Conservation (phyloP, 441 rosid genomes). For the Erodium texanum region DNA sequence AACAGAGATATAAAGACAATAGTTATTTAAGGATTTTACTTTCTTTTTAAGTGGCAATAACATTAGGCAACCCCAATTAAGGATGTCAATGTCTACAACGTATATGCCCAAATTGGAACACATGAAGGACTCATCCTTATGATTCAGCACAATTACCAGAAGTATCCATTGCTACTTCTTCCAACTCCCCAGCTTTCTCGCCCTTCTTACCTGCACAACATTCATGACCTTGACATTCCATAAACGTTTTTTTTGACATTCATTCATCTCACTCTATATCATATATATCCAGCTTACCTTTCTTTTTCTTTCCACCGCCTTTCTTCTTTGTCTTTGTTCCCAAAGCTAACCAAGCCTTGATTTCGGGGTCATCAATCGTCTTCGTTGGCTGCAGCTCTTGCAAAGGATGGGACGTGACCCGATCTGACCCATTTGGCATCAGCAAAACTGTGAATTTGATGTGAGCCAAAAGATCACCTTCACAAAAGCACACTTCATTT, state of each 20-base stretch:
- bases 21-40: too few species aligned
- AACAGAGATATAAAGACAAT: too few species aligned
- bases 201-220: constrained; percentile 64
- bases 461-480: constrained; percentile 83
- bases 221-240: too few species aligned
- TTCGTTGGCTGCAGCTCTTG: constrained; percentile 73
- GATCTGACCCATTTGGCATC: constrained; percentile 92
- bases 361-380: constrained; percentile 72
- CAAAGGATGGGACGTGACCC: constrained; percentile 67
- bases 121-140: too few species aligned
- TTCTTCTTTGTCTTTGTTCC: constrained; percentile 85
- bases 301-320: constrained; percentile 97
- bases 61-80: too few species aligned
- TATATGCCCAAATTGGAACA: too few species aligned
- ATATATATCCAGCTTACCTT: constrained; percentile 37
- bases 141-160: too few species aligned
- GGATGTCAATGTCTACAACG: too few species aligned
- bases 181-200: constrained; percentile 46
- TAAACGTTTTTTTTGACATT: background rate
- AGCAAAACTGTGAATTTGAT: constrained; percentile 79
- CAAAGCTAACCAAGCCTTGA: constrained; percentile 89
- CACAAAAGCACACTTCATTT: background rate
- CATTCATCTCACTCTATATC: too few species aligned
- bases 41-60: too few species aligned
- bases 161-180: constrained; percentile 20